These are phyloP conservation scores for Ganoderma multipileum DNA, from an alignment of 1,284 basidiomycete species.

Conservation along the genomic window DNA sequence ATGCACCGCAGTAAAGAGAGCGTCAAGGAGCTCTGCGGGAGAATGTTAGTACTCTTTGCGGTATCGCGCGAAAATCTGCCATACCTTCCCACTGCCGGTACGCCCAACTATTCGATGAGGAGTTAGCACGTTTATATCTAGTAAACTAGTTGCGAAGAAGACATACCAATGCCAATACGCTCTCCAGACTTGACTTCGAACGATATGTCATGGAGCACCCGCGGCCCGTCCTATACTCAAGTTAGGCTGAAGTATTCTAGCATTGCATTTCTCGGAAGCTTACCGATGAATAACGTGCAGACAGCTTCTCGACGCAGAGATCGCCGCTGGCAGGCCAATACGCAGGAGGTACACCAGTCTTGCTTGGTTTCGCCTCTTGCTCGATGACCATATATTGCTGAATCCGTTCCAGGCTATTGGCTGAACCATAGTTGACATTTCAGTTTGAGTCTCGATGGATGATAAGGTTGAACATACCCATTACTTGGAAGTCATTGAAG, in stretches of 20 bases:
- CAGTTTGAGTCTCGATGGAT: not conserved
- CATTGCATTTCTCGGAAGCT: slow-evolving; percentile 18
- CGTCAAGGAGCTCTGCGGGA: slow-evolving; percentile 44
- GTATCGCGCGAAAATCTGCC: not conserved
- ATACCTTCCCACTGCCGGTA: slow-evolving; percentile 54
- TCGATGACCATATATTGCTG: slow-evolving; percentile 75
- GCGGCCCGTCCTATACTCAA: slow-evolving; percentile 44
- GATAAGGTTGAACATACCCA: slow-evolving; percentile 42
- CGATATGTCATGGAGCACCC: slow-evolving; percentile 52
- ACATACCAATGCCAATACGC: slow-evolving; percentile 66
- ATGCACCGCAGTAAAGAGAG: slow-evolving; percentile 53
- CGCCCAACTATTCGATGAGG: slow-evolving; percentile 52
- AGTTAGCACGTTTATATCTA: not conserved
- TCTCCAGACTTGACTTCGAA: slow-evolving; percentile 58
- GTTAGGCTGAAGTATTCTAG: not conserved
- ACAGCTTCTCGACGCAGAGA: slow-evolving; percentile 65
- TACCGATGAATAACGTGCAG: slow-evolving; percentile 57
- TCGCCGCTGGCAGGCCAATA: slow-evolving; percentile 83
- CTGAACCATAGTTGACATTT: not conserved
- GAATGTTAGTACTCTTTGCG: not conserved
- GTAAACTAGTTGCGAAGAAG: not conserved
- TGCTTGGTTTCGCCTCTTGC: slow-evolving; percentile 64
- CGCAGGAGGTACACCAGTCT: slow-evolving; percentile 67
- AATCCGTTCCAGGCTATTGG: slow-evolving; percentile 42
- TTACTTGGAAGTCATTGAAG: slow-evolving; percentile 64